Conservation (phyloP, 768 basidiomycete genomes). For the Xerocomellus dryophilus region DNA sequence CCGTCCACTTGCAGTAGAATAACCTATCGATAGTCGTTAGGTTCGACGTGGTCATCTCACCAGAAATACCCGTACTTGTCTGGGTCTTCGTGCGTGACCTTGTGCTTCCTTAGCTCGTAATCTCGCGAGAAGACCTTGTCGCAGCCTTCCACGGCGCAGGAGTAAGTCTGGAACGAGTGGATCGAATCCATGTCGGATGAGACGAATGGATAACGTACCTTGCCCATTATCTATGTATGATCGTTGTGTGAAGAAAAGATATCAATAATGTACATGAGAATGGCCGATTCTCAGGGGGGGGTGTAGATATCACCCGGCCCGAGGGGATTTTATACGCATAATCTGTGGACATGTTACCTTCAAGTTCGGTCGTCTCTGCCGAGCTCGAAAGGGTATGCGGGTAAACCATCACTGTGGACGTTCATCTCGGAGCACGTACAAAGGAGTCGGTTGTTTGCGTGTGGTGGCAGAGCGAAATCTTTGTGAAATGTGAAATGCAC, state of each 20-base stretch:
- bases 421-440: neutral
- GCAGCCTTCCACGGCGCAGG: slow-evolving; percentile 10
- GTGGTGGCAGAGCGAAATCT: neutral
- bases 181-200: neutral
- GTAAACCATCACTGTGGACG: neutral
- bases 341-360: neutral
- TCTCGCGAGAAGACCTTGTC: slow-evolving; percentile 3
- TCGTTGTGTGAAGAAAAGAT: neutral
- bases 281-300: slow-evolving; percentile 2
- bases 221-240: neutral
- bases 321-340: neutral
- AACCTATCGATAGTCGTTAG: slow-evolving; percentile 1
- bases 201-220: neutral
- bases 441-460: neutral
- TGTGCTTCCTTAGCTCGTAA: slow-evolving; percentile 14
- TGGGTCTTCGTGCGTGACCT: neutral
- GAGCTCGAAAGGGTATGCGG: neutral
- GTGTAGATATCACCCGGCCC: neutral
- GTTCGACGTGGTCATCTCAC: neutral
- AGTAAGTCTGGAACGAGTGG: neutral
- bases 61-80: slow-evolving; percentile 3
- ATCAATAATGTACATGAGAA: neutral
- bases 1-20: neutral
- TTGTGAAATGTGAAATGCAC: neutral
- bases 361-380: neutral